Conservation (phyloP, 805 yeast species). For the Wickerhamomyces canadensis region DNA sequence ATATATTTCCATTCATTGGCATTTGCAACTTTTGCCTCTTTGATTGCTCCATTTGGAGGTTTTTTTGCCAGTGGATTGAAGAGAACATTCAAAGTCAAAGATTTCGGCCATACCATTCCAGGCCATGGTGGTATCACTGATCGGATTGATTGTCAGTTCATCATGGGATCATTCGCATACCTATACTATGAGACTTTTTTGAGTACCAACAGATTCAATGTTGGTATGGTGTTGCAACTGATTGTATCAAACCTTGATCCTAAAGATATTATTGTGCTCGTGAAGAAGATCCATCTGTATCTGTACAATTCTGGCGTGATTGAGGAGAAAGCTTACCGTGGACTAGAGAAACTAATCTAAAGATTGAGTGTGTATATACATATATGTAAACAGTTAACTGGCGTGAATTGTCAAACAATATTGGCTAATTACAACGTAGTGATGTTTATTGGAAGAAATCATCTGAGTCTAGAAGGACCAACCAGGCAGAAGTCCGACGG, state of each 20-base stretch:
- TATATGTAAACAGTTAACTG: too few species aligned
- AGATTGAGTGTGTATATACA: too few species aligned
- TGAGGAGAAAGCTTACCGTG: constrained; percentile 22
- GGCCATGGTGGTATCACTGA: constrained; percentile 99
- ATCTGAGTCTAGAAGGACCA: too few species aligned
- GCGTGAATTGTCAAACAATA: too few species aligned
- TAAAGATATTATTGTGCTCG: constrained; percentile 58
- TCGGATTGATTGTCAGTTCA: constrained; percentile 94
- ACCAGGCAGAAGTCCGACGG: too few species aligned
- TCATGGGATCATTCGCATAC: constrained; percentile 95
- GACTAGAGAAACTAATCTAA: neutral
- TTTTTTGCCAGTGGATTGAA: constrained; percentile 97
- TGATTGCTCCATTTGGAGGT: constrained; percentile 98
- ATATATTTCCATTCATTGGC: constrained; percentile 84
- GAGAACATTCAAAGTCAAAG: constrained; percentile 93
- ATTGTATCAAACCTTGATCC: constrained; percentile 65
- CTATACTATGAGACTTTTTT: constrained; percentile 91
- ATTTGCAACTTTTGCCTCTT: constrained; percentile 90
- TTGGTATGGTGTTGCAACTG: constrained; percentile 70
- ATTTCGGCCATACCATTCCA: constrained; percentile 97
- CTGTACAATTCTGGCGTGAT: constrained; percentile 35
- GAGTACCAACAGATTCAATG: constrained; percentile 62
- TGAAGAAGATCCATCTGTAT: constrained; percentile 41
- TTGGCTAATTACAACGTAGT: too few species aligned
- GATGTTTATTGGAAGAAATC: too few species aligned